Evolutionary conservation across 139 green algal genomes (phyloP).

Genomic region (Bryopsis sp.): DNA sequence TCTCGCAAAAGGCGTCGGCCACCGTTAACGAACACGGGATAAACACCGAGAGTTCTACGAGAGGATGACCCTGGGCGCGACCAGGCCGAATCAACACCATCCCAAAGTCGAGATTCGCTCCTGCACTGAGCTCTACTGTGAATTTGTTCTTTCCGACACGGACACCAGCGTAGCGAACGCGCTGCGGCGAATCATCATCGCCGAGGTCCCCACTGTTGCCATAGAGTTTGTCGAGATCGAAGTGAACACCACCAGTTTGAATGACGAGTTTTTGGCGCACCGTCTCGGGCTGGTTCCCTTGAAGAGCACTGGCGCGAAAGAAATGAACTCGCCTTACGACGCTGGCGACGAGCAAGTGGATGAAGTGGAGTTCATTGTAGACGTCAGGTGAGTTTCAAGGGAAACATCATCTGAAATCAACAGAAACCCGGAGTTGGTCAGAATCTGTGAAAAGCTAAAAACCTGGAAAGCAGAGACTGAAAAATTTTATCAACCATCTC

Average conservation of each 20-base stretch:
- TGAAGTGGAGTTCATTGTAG: conserved; percentile 50
- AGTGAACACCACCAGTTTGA: conserved; percentile 92
- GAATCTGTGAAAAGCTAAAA: conserved; percentile 14
- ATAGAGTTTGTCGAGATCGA: conserved; percentile 98
- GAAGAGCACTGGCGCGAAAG: not conserved
- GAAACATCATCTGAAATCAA: conserved; percentile 12
- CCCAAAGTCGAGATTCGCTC: conserved; percentile 14
- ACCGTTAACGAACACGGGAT: too few species aligned
- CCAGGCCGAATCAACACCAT: not conserved
- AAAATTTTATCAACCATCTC: conserved; percentile 22
- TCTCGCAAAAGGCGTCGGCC: too few species aligned
- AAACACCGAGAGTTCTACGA: too few species aligned
- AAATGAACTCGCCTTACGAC: conserved; percentile 4
- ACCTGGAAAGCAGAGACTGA: conserved; percentile 17
- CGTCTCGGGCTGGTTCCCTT: conserved; percentile 83
- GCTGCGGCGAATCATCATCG: conserved; percentile 86
- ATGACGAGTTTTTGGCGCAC: conserved; percentile 97
- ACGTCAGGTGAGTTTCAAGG: conserved; percentile 41
- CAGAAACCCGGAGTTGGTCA: conserved; percentile 21
- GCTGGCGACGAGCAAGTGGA: conserved; percentile 38
- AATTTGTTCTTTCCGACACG: conserved; percentile 81
- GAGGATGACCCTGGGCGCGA: too few species aligned
- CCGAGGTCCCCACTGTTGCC: conserved; percentile 92
- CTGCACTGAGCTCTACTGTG: conserved; percentile 20
- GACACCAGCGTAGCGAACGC: conserved; percentile 88